These are phyloP conservation scores for Penicillium sp. DNA, from an alignment of 2,329 filamentous ascomycete genomes.

Conservation along the genomic window DNA sequence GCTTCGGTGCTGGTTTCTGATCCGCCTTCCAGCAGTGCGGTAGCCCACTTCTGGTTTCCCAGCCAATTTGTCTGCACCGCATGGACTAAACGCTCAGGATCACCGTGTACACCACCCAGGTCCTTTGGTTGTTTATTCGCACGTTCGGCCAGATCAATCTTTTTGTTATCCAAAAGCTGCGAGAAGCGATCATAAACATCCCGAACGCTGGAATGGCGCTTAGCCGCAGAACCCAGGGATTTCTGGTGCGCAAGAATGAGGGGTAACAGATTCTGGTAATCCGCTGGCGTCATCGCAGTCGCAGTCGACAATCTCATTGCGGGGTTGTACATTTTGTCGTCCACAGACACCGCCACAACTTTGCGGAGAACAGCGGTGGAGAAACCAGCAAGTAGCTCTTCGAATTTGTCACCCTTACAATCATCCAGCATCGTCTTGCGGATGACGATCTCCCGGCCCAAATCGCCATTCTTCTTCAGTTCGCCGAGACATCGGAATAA, in stretches of 20 bases:
- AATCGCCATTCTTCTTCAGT: constrained; percentile 80
- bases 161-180: constrained; percentile 64
- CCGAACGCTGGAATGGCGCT: constrained; percentile 61
- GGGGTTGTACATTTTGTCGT: constrained; percentile 48
- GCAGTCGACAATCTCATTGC: constrained; percentile 61
- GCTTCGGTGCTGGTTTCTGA: constrained; percentile 57
- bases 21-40: constrained; percentile 69
- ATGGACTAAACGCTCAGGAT: constrained; percentile 37
- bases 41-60: constrained; percentile 73
- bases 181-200: constrained; percentile 65
- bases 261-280: constrained; percentile 54
- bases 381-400: constrained; percentile 81
- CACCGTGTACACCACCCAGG: constrained; percentile 34
- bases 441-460: constrained; percentile 77
- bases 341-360: constrained; percentile 50
- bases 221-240: constrained; percentile 62
- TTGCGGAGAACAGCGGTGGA: constrained; percentile 81
- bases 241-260: constrained; percentile 73
- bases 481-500: constrained; percentile 79
- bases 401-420: constrained; percentile 86
- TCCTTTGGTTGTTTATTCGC: constrained; percentile 28
- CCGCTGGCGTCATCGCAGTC: constrained; percentile 28
- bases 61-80: constrained; percentile 73
- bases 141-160: constrained; percentile 51
- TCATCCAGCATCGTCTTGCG: constrained; percentile 97